Base-by-base conservation (phyloP, 164 flowering plant genomes). In the Macadamia tetraphylla region DNA sequence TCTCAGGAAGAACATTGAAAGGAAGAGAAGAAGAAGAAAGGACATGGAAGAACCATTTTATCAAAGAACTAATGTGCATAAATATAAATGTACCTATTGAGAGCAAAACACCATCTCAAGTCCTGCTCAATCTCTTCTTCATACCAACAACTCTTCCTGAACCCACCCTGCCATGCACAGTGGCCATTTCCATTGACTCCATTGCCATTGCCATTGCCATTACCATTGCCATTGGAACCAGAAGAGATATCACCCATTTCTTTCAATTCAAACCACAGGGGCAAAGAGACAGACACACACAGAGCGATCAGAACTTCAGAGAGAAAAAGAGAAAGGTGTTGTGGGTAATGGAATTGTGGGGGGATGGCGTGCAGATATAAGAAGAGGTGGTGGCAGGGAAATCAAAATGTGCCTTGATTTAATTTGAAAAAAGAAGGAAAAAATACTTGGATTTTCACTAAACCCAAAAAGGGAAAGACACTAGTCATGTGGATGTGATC, bases 111-210 rank as follows among this genome's bases (percentile, higher is more conserved):
- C 94, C 91, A 88, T 76, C 88, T 84, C 64, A 92, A 71, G 69
- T 90, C 80, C 31, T 85, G 87, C 70, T 92, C 96, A 74, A 92
- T 90, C 77, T 88, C 96, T 78, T 92, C 96, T 73, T 92, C 98
- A 76, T 90, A 92, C 98, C 98, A 92, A 70, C 96, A 92, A 67
- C 94, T 85, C 83, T 84, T 92, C 72, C 97, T 86, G 51, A 82
- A 84, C 15, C 77, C 85, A 66, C 6, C 57, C 6, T 68, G 79
- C 6, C 71, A 77, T 17, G 44, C 81, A 30, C 75, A 51, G 63
- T 70, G 75, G 12, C 71, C 69, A 66, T 76, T 79, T 15, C 81
- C 86, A 72, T 81, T 73, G 44, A 70, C 76, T 61, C 77, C 82
- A 71, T 78, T 80, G 4, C 77, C 77, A 73, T 78, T 80, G 4